Evolutionary conservation across 805 yeast genomes (phyloP).

Genomic region (Saccharomyces eubayanus): DNA sequence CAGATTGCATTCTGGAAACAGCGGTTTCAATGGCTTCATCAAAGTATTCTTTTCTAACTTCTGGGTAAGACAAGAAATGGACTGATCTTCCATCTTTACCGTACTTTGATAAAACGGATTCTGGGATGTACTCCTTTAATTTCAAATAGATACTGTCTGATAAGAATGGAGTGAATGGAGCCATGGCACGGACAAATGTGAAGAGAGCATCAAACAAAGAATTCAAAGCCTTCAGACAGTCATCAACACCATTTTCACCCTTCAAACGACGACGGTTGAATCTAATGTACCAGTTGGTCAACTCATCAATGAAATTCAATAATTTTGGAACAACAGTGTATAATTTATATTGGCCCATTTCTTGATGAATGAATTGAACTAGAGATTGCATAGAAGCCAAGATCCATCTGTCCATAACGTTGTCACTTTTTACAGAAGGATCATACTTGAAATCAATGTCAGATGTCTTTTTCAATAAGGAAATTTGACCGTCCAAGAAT

Average conservation of each 20-base stretch:
- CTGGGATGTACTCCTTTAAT: conserved; percentile 55
- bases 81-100: conserved; percentile 69
- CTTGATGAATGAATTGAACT: conserved; percentile 74
- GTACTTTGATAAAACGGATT: conserved; percentile 44
- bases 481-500: conserved; percentile 91
- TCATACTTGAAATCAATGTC: conserved; percentile 67
- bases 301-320: conserved; percentile 79
- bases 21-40: conserved; percentile 81
- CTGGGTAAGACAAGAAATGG: conserved; percentile 89
- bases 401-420: conserved; percentile 97
- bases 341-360: conserved; percentile 83
- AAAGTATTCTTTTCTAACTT: conserved; percentile 66
- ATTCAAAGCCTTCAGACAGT: conserved; percentile 79
- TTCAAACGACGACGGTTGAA: conserved; percentile 96
- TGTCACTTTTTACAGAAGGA: conserved; percentile 53
- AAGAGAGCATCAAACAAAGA: conserved; percentile 84
- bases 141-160: conserved; percentile 82
- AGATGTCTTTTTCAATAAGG: conserved; percentile 68
- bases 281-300: conserved; percentile 98
- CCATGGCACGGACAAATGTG: conserved; percentile 90
- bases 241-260: conserved; percentile 84
- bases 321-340: conserved; percentile 94
- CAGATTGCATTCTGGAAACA: conserved; percentile 92
- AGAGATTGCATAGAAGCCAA: conserved; percentile 93
- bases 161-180: conserved; percentile 96